A percentile compares a stretch with the other conserved stretches of the same genome.
Conservation (phyloP, 176 grass and related monocot genomes). For the Musa beccarii region DNA sequence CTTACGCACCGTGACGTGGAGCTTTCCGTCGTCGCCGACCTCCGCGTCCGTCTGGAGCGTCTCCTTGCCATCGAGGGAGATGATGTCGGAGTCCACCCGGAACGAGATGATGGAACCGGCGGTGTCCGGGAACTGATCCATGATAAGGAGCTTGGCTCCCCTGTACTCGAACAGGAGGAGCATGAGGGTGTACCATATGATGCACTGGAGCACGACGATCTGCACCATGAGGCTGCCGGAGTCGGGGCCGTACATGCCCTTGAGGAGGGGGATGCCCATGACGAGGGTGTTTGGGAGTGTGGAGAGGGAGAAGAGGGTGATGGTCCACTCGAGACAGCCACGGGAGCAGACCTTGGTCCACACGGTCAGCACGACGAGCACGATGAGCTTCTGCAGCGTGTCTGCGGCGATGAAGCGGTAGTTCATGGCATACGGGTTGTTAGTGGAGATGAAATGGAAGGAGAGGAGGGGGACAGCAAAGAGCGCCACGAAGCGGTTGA, state of each 20-base stretch:
- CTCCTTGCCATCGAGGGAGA: constrained; percentile 7
- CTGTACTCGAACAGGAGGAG: constrained; percentile 11
- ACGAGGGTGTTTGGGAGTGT: constrained; percentile 9
- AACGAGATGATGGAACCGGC: neutral
- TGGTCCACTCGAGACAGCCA: neutral
- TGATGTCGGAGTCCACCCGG: constrained; percentile 2
- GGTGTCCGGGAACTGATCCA: constrained; percentile 4
- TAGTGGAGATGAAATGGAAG: constrained; percentile 7
- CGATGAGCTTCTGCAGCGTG: constrained; percentile 5
- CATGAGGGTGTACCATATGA: constrained; percentile 6
- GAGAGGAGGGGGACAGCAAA: constrained; percentile 2
- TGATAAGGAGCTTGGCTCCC: neutral
- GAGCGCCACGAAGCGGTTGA: constrained; percentile 7
- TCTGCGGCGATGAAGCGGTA: constrained; percentile 6
- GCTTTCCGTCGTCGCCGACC: neutral
- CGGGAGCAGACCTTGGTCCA: neutral
- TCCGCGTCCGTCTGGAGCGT: constrained; percentile 2
- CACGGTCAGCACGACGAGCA: neutral
- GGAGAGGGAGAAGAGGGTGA: neutral
- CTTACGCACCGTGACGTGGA: constrained; percentile 3
- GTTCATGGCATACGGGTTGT: constrained; percentile 6
- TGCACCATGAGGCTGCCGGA: constrained; percentile 10
- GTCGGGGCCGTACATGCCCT: neutral
- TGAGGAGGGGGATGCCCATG: neutral
- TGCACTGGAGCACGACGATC: constrained; percentile 5